Percentiles rank a stretch among this genome's conserved stretches.
Conservation (phyloP, 176 grass and related monocot genomes). For the Musa itinerans region DNA sequence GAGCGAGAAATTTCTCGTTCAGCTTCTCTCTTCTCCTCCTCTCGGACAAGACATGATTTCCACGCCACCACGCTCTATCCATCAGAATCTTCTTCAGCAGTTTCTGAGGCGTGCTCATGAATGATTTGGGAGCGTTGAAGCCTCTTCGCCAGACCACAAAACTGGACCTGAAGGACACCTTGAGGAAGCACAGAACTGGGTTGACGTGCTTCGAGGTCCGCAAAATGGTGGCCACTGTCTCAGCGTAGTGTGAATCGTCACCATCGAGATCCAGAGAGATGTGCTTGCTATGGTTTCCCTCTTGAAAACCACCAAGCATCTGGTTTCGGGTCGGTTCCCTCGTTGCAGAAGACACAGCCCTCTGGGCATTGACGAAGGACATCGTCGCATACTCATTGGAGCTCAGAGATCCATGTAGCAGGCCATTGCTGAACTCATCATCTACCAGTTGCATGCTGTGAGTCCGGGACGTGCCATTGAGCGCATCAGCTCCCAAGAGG, state of each 20-base stretch:
- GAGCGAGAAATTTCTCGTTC: constrained; percentile 68
- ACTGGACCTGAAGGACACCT: constrained; percentile 22
- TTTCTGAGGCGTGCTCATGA: constrained; percentile 37
- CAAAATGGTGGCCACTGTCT: constrained; percentile 27
- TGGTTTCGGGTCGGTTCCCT: not conserved
- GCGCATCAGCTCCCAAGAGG: constrained; percentile 13
- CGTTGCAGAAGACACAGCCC: not conserved
- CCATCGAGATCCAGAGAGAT: constrained; percentile 32
- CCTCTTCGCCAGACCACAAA: constrained; percentile 51
- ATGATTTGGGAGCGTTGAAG: not conserved
- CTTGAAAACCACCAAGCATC: not conserved
- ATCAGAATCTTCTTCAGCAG: constrained; percentile 64
- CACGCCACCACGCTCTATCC: constrained; percentile 4
- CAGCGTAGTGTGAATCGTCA: constrained; percentile 25
- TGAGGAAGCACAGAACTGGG: not conserved
- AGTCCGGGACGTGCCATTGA: constrained; percentile 5
- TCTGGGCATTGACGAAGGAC: not conserved
- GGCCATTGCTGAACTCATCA: constrained; percentile 30
- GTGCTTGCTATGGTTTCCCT: not conserved
- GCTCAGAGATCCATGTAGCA: constrained; percentile 1
- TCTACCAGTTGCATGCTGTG: constrained; percentile 11
- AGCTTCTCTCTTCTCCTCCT: constrained; percentile 71
- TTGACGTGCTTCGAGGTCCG: constrained; percentile 16
- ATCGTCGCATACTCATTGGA: not conserved
- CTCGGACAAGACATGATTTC: constrained; percentile 48